phyloP scores from a whole-genome alignment of 1,139 yeast genomes.

The Scheffersomyces lignicola region DNA sequence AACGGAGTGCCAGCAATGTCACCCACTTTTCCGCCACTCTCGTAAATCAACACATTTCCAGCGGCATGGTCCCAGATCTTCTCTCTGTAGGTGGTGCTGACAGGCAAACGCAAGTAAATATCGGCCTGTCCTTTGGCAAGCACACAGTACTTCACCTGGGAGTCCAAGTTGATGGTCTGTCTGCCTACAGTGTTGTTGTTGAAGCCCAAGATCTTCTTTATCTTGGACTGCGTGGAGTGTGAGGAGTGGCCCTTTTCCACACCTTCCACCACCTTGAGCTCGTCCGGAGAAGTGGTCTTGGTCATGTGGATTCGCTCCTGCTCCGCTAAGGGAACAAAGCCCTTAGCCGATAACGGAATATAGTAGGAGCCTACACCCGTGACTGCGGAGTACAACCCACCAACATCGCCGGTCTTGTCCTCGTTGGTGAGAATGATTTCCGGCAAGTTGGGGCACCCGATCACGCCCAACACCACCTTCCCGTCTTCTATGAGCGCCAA shows the following conservation, averaged over 20 bases:
- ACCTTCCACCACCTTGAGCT: constrained; percentile 82
- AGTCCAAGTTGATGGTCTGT: constrained; percentile 74
- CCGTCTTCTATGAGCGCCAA: constrained; percentile 87
- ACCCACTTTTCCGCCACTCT: constrained; percentile 89
- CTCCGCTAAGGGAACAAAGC: constrained; percentile 36
- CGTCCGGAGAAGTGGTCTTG: constrained; percentile 38
- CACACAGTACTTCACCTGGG: constrained; percentile 94
- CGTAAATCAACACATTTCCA: constrained; percentile 80
- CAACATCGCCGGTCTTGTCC: constrained; percentile 42
- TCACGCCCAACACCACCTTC: constrained; percentile 80
- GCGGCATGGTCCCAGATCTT: constrained; percentile 99
- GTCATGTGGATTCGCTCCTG: constrained; percentile 45
- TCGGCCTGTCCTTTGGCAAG: constrained; percentile 92
- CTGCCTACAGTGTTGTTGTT: constrained; percentile 40
- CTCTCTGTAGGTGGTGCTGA: constrained; percentile 73
- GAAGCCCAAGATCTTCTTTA: constrained; percentile 61
- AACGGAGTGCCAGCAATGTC: constrained; percentile 75
- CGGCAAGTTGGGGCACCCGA: constrained; percentile 93
- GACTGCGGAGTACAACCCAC: constrained; percentile 78
- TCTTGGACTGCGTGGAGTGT: constrained; percentile 79
- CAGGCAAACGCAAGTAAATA: constrained; percentile 84
- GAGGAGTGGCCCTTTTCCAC: constrained; percentile 97
- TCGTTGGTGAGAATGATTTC: constrained; percentile 45
- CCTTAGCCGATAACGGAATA: constrained; percentile 38
- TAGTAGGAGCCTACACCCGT: constrained; percentile 73